Conservation (phyloP, 805 yeast species). For the Tetrapisispora pingtungensis region DNA sequence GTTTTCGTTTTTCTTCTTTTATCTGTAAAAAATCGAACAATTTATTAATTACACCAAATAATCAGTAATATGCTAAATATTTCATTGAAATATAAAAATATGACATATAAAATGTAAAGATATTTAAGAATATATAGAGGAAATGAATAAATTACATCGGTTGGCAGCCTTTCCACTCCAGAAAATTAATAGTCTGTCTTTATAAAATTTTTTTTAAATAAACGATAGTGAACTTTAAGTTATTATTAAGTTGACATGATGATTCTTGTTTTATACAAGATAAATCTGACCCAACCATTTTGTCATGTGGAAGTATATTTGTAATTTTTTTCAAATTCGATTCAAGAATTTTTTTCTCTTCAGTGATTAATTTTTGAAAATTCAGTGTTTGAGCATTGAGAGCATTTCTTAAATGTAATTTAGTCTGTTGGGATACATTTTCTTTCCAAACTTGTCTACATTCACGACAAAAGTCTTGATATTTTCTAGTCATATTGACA, state of each 20-base stretch:
- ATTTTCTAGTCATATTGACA: constrained; percentile 5
- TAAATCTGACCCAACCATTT: no score
- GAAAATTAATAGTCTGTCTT: no score
- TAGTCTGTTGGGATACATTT: constrained; percentile 12
- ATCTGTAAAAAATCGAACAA: no score
- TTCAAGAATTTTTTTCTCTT: constrained; percentile 11
- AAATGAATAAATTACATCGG: no score
- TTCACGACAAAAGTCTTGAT: constrained; percentile 19
- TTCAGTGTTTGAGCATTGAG: constrained; percentile 7
- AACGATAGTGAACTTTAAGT: neutral
- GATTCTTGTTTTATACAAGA: no score
- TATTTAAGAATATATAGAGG: no score
- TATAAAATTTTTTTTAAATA: neutral
- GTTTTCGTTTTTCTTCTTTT: no score
- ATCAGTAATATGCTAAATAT: no score
- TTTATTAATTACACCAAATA: no score
- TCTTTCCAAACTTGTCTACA: constrained; percentile 19
- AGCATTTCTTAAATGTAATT: constrained; percentile 9
- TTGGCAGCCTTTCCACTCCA: no score
- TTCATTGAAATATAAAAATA: no score
- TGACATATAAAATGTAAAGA: no score
- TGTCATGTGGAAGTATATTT: neutral
- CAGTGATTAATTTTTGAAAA: constrained; percentile 9
- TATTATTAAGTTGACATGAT: neutral
- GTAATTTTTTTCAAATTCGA: constrained; percentile 1